Conservation (phyloP, 371 early-diverging fungal species). For the Umbelopsis sp. region DNA sequence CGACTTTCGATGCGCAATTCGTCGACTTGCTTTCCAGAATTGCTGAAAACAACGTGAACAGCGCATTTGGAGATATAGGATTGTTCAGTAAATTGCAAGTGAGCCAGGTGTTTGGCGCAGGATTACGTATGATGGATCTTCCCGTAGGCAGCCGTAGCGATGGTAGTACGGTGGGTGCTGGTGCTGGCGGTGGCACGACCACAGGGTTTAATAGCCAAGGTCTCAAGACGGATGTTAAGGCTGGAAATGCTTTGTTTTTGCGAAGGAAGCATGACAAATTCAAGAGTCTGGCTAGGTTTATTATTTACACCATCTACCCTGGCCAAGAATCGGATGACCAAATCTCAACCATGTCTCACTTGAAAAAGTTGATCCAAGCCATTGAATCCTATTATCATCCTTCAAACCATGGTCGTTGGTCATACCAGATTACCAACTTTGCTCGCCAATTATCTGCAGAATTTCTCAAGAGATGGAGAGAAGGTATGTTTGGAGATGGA, state of each 20-base stretch:
- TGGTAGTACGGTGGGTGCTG: conserved; percentile 31
- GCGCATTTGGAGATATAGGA: conserved; percentile 36
- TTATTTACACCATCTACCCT: conserved; percentile 77
- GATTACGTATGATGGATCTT: conserved; percentile 71
- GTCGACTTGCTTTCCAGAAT: conserved; percentile 71
- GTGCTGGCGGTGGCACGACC: conserved; percentile 33
- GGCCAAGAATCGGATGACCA: conserved; percentile 25
- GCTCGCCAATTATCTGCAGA: conserved; percentile 61
- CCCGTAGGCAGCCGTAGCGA: conserved; percentile 76
- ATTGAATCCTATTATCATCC: conserved; percentile 90
- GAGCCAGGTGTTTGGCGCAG: conserved; percentile 69
- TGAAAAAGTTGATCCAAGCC: conserved; percentile 79
- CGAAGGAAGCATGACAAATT: conserved; percentile 60
- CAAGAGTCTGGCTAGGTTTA: conserved; percentile 71
- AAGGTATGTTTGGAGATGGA: conserved; percentile 29
- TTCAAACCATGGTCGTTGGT: conserved; percentile 87
- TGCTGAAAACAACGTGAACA: conserved; percentile 59
- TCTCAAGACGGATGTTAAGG: conserved; percentile 42
- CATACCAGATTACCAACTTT: conserved; percentile 66
- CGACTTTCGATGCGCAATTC: conserved; percentile 66
- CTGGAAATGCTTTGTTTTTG: conserved; percentile 47
- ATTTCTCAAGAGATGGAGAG: conserved; percentile 70
- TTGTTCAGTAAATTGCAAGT: conserved; percentile 72
- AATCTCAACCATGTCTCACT: conserved; percentile 54
- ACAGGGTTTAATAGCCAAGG: conserved; percentile 43